Percentiles rank a stretch among this genome's conserved stretches.
phyloP scores from a whole-genome alignment of 2,329 filamentous ascomycete genomes.

The Phialophora expanda region DNA sequence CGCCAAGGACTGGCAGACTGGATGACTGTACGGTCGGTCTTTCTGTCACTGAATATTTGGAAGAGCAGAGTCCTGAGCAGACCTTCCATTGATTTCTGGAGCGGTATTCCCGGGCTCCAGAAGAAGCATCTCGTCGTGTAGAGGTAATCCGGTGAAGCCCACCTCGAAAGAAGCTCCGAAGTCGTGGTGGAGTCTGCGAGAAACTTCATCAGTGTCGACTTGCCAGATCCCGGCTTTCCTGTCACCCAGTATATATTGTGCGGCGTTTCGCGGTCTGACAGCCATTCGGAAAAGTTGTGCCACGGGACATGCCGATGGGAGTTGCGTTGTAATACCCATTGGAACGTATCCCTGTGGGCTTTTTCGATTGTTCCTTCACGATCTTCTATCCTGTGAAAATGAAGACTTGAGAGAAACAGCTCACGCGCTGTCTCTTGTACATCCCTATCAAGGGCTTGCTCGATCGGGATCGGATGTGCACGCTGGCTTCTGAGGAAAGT shows the following conservation, averaged over 20 bases:
- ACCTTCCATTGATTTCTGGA: neutral
- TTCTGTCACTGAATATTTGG: neutral
- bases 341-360: neutral
- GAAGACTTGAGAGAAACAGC: neutral
- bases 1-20: neutral
- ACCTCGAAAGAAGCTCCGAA: neutral
- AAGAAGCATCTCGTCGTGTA: neutral
- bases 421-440: neutral
- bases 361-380: neutral
- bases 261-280: neutral
- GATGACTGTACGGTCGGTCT: neutral
- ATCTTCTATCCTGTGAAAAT: neutral
- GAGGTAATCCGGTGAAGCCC: neutral
- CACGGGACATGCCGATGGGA: neutral
- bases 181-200: neutral
- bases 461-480: neutral
- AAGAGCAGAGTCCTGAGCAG: neutral
- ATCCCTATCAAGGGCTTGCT: neutral
- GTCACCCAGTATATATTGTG: neutral
- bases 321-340: neutral
- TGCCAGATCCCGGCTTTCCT: neutral
- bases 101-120: neutral
- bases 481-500: no score
- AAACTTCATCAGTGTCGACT: neutral
- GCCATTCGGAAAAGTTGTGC: neutral